Evolutionary conservation across 2,329 filamentous ascomycete species (phyloP).

Genomic region (Bipolaris zeicola): DNA sequence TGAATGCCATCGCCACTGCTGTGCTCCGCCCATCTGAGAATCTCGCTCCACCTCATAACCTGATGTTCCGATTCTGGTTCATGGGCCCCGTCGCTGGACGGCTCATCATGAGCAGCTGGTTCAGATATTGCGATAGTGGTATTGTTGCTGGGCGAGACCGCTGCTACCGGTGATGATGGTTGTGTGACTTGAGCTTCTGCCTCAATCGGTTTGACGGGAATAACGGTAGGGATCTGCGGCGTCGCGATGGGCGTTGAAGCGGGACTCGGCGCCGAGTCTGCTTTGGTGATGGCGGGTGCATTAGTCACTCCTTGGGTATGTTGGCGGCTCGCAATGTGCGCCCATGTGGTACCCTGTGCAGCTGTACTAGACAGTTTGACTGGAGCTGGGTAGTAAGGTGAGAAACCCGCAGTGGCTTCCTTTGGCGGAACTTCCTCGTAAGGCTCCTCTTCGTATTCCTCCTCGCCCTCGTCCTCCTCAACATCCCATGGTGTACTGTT

Average conservation of each 20-base stretch:
- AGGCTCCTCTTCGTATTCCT: constrained; percentile 1
- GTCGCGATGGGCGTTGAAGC: background rate
- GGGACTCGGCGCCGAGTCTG: background rate
- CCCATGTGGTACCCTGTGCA: constrained; percentile 13
- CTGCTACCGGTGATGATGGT: background rate
- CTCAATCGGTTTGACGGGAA: background rate
- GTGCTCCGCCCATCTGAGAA: background rate
- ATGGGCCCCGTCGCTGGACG: background rate
- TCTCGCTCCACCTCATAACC: background rate
- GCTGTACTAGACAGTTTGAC: background rate
- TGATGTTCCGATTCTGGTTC: background rate
- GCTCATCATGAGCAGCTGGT: background rate
- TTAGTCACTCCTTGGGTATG: background rate
- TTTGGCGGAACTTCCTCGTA: background rate
- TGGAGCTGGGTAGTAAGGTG: background rate
- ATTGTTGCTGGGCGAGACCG: background rate
- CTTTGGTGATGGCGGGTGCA: background rate
- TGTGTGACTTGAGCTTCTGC: background rate
- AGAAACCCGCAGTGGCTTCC: background rate
- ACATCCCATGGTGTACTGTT: background rate
- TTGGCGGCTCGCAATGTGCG: constrained; percentile 8
- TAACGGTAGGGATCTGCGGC: background rate
- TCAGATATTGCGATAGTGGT: background rate
- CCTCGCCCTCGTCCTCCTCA: constrained; percentile 2
- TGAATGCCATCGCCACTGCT: background rate